Base-by-base conservation (phyloP, 345 rosid species). In the Salix viminalis region DNA sequence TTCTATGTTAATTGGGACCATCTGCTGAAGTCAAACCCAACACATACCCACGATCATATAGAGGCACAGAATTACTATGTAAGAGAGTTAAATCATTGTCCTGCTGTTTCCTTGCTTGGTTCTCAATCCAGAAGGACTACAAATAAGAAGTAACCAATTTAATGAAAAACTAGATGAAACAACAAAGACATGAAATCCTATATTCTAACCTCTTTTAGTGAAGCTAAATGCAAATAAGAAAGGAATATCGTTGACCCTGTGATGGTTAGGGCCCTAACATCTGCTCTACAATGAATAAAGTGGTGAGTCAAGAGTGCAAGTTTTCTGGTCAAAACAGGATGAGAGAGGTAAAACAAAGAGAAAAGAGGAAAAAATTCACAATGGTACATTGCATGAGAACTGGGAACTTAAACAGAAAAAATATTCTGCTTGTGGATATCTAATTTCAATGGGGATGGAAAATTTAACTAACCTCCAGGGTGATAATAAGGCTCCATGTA, bases 61-160 rank as follows among this genome's bases (percentile, higher is more conserved):
- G 91, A 50, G 98, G 99, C 67, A 89, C 90, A 19, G 65, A 74
- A 80, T 81, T 83, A 78, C 87, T 71, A 74, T 92, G 91, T 39
- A 83, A 79, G 10, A 89, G 82, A 82, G 82, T 73, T 23, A 82
- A 76, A 26, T 66, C 87, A 72, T 77, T 77, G 52, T 68, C 79
- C 58, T 76, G 80, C 73, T 46, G 72, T 77, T 77, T 85, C 72
- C 80, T 80, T 39, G 90, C 83, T 87, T 85, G 88, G 71, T 81
- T 85, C 83, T 93, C 99, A 56, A 96, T 86, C 97, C 97, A 91
- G 76, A 88, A 96, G 58, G 97, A 89, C 99, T 94, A 79, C 88
- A 88, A 42, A 81, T 61, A 73, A 77, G 88, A 75, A 19, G 82
- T n/a, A 26, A 65, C 34, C 10, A 21, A 36, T 37, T 30, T 41